Base-by-base conservation (phyloP, 2,329 filamentous ascomycete species). In the Cladosporium velox region DNA sequence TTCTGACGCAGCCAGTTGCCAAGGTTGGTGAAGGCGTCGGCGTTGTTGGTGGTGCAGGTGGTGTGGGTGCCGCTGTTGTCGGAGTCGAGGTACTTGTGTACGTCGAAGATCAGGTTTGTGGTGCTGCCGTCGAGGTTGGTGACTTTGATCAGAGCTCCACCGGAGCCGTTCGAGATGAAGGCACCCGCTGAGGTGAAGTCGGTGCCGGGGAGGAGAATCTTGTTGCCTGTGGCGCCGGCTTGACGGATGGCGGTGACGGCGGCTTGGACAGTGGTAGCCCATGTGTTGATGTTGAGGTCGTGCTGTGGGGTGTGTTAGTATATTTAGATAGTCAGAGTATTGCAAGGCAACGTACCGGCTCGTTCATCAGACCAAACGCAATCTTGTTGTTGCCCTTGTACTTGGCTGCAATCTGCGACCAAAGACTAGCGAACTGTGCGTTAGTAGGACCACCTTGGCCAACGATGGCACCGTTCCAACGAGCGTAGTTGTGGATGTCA, bases 311-410 rank as follows among this genome's bases (percentile, higher is more conserved):
- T 11, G 6, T 35, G 47, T 67, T 15, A 66, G 67, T n/a, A 26
- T 51, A 1, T 24, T 24, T 24, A 24, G 24, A 24, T 2, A 24
- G 1, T 24, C 24, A 1, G 2, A 24, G 24, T 24, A 2, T 24
- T 38, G 3, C 15, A 18, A 18, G 15, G n/a, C 30, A 34, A 59
- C 67, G 59, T 63, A 70, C 69, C 2, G 88, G 88, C 77, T 81
- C 89, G 77, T 91, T 91, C 88, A 91, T 90, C 54, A 91, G 74
- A 15, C 87, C 88, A 69, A 91, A 89, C 3, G 85, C 80, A 30
- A 91, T 77, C 67, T 84, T 86, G 44, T 80, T 74, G 59, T 86
- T 77, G 6, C 72, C 72, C 26, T 80, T 82, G 75, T 90, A 91
- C 72, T 86, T 86, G 1, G 77, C 79, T 1, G 88, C 88, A 4